Conservation (phyloP, 2,329 filamentous ascomycete genomes). For the Talaromyces sp. region DNA sequence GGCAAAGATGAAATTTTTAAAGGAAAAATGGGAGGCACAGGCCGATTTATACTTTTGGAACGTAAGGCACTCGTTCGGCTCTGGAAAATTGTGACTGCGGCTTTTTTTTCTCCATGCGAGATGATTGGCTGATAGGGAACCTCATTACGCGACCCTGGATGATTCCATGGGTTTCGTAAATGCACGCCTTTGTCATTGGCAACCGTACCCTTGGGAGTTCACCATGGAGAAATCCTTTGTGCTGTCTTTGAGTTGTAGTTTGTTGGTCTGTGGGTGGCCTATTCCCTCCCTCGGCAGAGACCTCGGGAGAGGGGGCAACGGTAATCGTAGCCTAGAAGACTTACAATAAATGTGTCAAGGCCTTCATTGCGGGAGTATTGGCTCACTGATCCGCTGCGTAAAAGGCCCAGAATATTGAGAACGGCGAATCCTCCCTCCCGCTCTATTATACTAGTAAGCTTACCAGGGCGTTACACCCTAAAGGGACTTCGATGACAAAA, state of each 20-base stretch:
- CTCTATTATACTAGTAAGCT: too few relatives aligned
- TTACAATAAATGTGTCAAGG: too few relatives aligned
- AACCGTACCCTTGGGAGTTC: neutral
- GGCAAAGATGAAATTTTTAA: neutral
- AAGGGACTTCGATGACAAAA: neutral
- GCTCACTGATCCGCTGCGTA: too few relatives aligned
- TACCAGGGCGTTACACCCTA: too few relatives aligned
- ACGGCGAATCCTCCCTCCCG: too few relatives aligned
- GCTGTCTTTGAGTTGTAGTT: neutral
- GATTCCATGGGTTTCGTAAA: neutral
- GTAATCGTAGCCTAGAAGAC: neutral
- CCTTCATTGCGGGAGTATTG: too few relatives aligned
- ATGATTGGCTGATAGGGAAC: neutral
- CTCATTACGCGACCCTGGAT: neutral
- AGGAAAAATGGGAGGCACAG: neutral
- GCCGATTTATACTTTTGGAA: neutral
- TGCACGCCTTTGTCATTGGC: neutral
- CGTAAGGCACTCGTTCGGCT: neutral
- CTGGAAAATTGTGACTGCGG: neutral
- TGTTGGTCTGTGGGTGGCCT: neutral
- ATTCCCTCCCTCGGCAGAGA: neutral
- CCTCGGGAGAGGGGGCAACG: too few relatives aligned
- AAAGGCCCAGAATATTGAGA: too few relatives aligned
- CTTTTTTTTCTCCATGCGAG: neutral
- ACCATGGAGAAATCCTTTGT: neutral